Evolutionary conservation across 148 eudicot genomes (phyloP).

Genomic region (Vaccinium myrtillus): DNA sequence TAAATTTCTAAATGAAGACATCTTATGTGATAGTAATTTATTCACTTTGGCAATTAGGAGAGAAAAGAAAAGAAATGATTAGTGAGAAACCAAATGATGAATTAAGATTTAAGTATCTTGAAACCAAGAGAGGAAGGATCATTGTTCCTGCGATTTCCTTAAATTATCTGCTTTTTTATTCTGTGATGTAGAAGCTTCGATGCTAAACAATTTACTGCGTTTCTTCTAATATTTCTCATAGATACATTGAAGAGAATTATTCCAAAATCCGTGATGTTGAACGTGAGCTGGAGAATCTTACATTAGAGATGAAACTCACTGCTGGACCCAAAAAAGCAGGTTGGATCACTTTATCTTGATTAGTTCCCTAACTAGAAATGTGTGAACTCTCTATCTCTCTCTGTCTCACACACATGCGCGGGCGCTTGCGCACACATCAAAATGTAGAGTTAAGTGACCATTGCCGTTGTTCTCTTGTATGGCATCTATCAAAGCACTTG

Average conservation of each 20-base stretch:
- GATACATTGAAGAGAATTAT: slow-evolving; percentile 91
- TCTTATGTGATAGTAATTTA: neutral
- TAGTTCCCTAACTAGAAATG: neutral
- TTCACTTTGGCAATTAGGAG: neutral
- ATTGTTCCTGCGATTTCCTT: neutral
- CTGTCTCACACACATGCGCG: neutral
- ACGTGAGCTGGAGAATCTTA: slow-evolving; percentile 72
- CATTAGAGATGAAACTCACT: slow-evolving; percentile 91
- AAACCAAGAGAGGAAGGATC: neutral
- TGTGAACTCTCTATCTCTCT: neutral
- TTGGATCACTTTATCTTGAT: slow-evolving; percentile 20
- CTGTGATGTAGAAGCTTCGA: neutral
- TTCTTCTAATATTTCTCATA: slow-evolving; percentile 22
- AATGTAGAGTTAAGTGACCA: neutral
- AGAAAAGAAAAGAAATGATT: neutral
- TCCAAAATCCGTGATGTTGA: slow-evolving; percentile 95
- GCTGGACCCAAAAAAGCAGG: slow-evolving; percentile 97
- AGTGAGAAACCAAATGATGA: neutral
- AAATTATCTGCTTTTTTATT: neutral
- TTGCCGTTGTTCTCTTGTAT: neutral
- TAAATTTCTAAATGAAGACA: neutral
- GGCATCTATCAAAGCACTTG: slow-evolving; percentile 55
- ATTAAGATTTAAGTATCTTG: neutral
- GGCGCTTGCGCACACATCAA: neutral
- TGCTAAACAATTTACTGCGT: neutral